Percentiles rank a stretch among this genome's conserved stretches.
These are phyloP conservation scores for Aspergillus caelatus DNA, from an alignment of 2,329 filamentous ascomycete species.

Conservation along the genomic window DNA sequence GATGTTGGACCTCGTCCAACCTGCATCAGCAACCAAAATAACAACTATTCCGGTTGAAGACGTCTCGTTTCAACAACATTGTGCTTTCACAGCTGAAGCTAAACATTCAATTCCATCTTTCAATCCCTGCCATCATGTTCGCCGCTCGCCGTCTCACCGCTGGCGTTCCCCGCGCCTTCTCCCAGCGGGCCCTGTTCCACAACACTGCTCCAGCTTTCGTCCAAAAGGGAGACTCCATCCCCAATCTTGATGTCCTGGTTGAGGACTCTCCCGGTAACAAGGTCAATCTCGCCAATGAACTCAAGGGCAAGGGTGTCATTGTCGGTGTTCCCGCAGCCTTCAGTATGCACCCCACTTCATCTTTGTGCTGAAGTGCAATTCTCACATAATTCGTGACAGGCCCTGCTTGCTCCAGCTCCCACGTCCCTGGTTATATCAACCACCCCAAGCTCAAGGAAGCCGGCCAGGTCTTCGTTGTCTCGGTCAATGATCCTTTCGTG, in stretches of 20 bases:
- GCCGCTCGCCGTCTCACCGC: constrained; percentile 40
- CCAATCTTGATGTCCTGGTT: constrained; percentile 73
- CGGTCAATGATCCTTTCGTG: constrained; percentile 95
- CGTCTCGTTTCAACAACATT: background rate
- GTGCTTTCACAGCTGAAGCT: background rate
- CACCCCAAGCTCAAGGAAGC: constrained; percentile 76
- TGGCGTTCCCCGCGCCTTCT: constrained; percentile 32
- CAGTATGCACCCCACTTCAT: constrained; percentile 46
- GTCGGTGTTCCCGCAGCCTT: constrained; percentile 84
- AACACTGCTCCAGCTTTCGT: constrained; percentile 55
- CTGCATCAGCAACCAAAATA: background rate
- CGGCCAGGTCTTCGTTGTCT: constrained; percentile 84
- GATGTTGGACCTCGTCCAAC: background rate
- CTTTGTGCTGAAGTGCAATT: background rate
- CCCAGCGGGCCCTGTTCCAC: constrained; percentile 42
- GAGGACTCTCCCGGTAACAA: constrained; percentile 91
- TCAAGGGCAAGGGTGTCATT: constrained; percentile 76
- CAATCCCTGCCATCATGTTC: constrained; percentile 35
- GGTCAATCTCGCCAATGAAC: constrained; percentile 80
- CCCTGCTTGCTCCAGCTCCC: constrained; percentile 66
- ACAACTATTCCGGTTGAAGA: background rate
- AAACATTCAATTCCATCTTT: background rate
- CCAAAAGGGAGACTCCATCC: constrained; percentile 77
- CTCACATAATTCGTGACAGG: constrained; percentile 35
- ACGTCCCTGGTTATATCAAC: constrained; percentile 85